A percentile compares a stretch with the other conserved stretches of the same genome.
phyloP scores from a whole-genome alignment of 106 monocot species.

The Dendrobium huoshanense region DNA sequence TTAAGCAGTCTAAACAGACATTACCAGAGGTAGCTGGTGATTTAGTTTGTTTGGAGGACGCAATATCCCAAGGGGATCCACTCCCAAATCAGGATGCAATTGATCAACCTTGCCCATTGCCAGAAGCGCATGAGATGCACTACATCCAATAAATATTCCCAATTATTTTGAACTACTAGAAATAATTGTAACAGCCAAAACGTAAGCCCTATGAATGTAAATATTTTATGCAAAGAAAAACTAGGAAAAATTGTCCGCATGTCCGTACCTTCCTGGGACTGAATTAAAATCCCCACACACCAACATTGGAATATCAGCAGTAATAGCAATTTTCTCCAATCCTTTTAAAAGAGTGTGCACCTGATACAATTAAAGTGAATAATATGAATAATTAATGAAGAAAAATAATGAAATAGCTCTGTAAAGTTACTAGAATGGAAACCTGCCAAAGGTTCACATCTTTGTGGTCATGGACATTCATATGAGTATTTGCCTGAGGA shows the following conservation, averaged over 20 bases:
- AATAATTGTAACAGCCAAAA: not conserved
- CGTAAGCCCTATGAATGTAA: not conserved
- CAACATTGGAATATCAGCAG: constrained; percentile 92
- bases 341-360: constrained; percentile 93
- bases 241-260: not conserved
- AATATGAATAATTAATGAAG: not conserved
- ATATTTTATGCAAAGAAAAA: not conserved
- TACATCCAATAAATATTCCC: constrained; percentile 25
- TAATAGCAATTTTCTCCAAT: constrained; percentile 90
- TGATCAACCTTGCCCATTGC: constrained; percentile 83
- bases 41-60: constrained; percentile 60
- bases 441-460: constrained; percentile 98
- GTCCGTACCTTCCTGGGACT: constrained; percentile 68
- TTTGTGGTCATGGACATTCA: constrained; percentile 50
- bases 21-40: constrained; percentile 90
- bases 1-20: not conserved
- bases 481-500: constrained; percentile 54
- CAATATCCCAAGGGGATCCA: constrained; percentile 77
- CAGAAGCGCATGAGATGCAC: constrained; percentile 81
- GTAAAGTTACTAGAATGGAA: not conserved
- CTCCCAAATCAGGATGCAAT: constrained; percentile 67
- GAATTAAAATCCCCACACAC: constrained; percentile 98
- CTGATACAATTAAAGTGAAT: constrained; percentile 21
- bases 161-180: not conserved
- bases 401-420: not conserved